These are phyloP conservation scores for Nakataea oryzae DNA, from an alignment of 2,329 filamentous ascomycete species.

Conservation along the genomic window DNA sequence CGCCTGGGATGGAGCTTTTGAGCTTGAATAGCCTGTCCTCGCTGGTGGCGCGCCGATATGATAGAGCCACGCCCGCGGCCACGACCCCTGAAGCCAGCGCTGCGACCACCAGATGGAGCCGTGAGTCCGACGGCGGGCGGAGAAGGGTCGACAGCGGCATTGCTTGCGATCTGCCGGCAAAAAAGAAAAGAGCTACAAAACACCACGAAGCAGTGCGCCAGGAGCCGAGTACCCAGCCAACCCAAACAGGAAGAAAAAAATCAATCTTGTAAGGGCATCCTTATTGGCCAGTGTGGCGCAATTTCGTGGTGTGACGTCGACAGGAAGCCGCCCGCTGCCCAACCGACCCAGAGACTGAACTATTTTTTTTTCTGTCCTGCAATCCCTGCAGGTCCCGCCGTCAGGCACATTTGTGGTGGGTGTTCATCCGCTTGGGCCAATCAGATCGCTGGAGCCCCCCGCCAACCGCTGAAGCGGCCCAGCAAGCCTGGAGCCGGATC, in stretches of 20 bases:
- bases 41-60: conserved; percentile 49
- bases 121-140: conserved; percentile 31
- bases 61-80: conserved; percentile 49
- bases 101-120: conserved; percentile 57
- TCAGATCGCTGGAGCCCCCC: not conserved
- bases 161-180: not conserved
- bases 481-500: too few species aligned
- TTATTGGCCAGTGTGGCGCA: not conserved
- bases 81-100: conserved; percentile 55
- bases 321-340: not conserved
- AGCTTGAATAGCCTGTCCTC: conserved; percentile 43
- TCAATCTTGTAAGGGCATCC: not conserved
- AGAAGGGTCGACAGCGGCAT: conserved; percentile 27
- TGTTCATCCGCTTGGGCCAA: not conserved
- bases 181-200: not conserved
- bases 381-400: not conserved
- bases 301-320: not conserved
- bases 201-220: not conserved
- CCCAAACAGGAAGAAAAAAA: not conserved
- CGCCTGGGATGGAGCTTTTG: conserved; percentile 48
- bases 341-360: not conserved
- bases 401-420: not conserved
- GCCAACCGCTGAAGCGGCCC: not conserved
- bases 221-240: not conserved
- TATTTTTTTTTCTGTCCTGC: not conserved